Base-by-base conservation (phyloP, 139 green algal species). In the Haematococcus lacustris region DNA sequence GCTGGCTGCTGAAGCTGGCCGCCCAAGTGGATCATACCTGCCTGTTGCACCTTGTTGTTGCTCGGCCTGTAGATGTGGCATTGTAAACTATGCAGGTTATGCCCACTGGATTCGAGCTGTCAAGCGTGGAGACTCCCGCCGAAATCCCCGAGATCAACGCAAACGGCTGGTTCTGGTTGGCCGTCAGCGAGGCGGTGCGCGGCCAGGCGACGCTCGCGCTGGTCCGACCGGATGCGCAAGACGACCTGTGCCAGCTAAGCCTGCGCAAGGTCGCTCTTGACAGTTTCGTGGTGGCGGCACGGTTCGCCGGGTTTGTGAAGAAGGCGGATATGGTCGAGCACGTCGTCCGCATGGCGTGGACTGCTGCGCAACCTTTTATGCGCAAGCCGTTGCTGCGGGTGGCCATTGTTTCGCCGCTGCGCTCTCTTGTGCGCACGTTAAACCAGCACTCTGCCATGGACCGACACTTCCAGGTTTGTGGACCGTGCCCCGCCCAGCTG, bases 141-240 rank as follows among this genome's bases (percentile, higher is more conserved):
- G 83, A 85, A 41, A 64, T 80, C 33, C 84, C 84, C 1, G 76
- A 80, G 40, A 71, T 87, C 25, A 47, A 73, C 2, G 41, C 71
- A 26, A 74, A 76, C n/a, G 66, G 61, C 13, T 89, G 84, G 84
- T 87, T 84, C 72, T 89, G 84, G 84, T 69, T 84, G 17, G 66
- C 76, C 1, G 78, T 84, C 26, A 73, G 80, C n/a, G 73, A 80
- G 76, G 30, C 66, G 26, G 73, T 80, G 62, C 73, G 76, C 5
- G 74, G 68, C 26, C 72, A 47, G 38, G 74, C 70, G n/a, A 66
- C 80, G 41, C 53, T 80, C 47, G 47, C 70, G 43, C 67, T 84
- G 33, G 74, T 77, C 38, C 43, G 72, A 43, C 50, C 53, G 21
- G 35, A 38, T 17, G 70, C 70, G 38, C 70, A 74, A 47, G 72